Evolutionary conservation across 75 land plant genomes (phyloP), one percentile per base, ranked within the genome.

Genomic region (Cupressus sempervirens): DNA sequence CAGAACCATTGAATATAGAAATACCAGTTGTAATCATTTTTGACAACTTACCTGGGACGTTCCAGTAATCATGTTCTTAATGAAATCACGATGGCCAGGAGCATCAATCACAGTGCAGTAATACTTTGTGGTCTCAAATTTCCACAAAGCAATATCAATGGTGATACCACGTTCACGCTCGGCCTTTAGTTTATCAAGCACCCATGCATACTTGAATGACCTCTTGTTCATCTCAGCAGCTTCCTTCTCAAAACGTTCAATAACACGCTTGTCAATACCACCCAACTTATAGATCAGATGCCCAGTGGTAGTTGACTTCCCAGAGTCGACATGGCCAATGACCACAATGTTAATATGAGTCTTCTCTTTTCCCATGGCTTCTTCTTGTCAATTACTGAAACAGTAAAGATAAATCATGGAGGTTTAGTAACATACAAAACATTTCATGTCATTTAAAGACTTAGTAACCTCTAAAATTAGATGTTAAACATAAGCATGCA

Each of bases 301-400:
- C 0, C 92, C 92, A 26, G 92, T 91, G 54, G 92, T 91, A 1
- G 92, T 91, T 36, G 92, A 91, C 82, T 91, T 91, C 7, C 92
- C 92, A 75, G 92, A 87, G 85, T 91, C 92, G 62, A 91, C 92
- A 87, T 91, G 92, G 30, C 92, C 92, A 84, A 91, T 91, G 62
- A 91, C 92, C 84, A 91, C 92, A 85, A 91, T 91, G 90, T 91
- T 91, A 86, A 91, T 91, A 53, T 91, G 92, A 73, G 83, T 48
- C 87, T 91, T 91, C 54, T 91, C 92, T 82, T 91, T 91, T 14
- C 92, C 92, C 92, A 91, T 91, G 81, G 40, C 38, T 65, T 7
- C 45, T 45, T 80, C 6, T 23, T 0, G 4, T 80, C 26, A 41
- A 38, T 26, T 40, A 80, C 82, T 45, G 50, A 45, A 12, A 40